phyloP scores from a whole-genome alignment of 192 early-diverging fungal genomes.

The Oehlia diaphana region DNA sequence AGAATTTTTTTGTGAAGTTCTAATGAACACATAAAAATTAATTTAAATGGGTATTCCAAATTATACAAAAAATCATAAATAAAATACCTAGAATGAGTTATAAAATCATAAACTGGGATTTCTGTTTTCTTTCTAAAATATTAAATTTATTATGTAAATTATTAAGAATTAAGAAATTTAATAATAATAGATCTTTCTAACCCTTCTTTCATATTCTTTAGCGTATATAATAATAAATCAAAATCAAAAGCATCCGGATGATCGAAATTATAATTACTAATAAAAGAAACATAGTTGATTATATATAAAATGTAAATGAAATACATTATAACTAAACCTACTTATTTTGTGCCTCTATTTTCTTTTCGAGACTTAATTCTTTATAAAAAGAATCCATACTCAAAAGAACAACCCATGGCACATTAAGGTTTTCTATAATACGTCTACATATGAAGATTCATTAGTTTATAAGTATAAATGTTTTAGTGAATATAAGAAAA shows the following conservation, averaged over 20 bases:
- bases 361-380: constrained; percentile 74
- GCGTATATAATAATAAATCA: constrained; percentile 64
- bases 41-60: background rate
- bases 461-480: background rate
- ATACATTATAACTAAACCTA: constrained; percentile 32
- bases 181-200: constrained; percentile 32
- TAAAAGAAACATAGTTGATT: background rate
- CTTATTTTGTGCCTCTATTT: constrained; percentile 48
- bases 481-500: background rate
- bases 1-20: constrained; percentile 56
- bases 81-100: constrained; percentile 73
- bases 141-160: background rate
- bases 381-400: constrained; percentile 99
- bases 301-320: background rate
- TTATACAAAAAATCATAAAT: background rate
- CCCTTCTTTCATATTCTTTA: constrained; percentile 80
- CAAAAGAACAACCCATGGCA: constrained; percentile 85
- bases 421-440: constrained; percentile 72
- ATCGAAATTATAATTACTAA: constrained; percentile 89
- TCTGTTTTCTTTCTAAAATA: constrained; percentile 58
- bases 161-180: constrained; percentile 25
- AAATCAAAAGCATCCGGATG: constrained; percentile 91
- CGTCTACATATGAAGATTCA: constrained; percentile 37
- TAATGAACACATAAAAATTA: background rate
- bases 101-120: constrained; percentile 91